These are phyloP conservation scores for Flaveria linearis DNA, from an alignment of 129 eudicot genomes.

Conservation along the genomic window DNA sequence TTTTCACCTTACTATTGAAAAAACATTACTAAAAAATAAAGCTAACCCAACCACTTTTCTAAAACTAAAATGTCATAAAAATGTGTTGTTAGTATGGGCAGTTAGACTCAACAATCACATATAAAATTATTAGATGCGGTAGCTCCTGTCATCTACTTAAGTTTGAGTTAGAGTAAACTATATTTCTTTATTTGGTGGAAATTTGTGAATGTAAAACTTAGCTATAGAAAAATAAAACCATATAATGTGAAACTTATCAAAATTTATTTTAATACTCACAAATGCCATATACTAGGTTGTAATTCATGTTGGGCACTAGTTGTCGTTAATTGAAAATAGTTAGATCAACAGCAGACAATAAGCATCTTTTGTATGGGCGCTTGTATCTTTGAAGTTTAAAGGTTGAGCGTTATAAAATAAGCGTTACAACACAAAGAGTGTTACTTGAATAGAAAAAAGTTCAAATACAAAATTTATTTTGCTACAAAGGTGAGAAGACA, in stretches of 20 bases:
- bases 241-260: background rate
- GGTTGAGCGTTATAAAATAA: too few species aligned
- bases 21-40: conserved; percentile 21
- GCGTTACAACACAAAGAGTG: too few species aligned
- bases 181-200: background rate
- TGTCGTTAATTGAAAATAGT: too few species aligned
- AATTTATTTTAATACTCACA: background rate
- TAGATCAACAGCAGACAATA: too few species aligned
- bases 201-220: background rate
- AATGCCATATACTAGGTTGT: too few species aligned
- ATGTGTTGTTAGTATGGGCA: conserved; percentile 19
- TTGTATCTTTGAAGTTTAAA: too few species aligned
- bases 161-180: background rate
- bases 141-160: background rate
- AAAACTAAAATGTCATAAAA: conserved; percentile 19
- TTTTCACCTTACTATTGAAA: conserved; percentile 30
- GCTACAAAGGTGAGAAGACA: too few species aligned
- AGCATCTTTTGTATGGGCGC: too few species aligned
- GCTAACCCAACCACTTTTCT: conserved; percentile 28
- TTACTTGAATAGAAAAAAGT: too few species aligned
- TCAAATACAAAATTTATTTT: too few species aligned
- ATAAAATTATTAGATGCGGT: conserved; percentile 5
- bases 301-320: background rate
- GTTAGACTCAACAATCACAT: conserved; percentile 22
- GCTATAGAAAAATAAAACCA: background rate